Evolutionary conservation across 2,329 filamentous ascomycete genomes (phyloP), one percentile per base, ranked within the genome.

Genomic region (Aspergillus fructus): DNA sequence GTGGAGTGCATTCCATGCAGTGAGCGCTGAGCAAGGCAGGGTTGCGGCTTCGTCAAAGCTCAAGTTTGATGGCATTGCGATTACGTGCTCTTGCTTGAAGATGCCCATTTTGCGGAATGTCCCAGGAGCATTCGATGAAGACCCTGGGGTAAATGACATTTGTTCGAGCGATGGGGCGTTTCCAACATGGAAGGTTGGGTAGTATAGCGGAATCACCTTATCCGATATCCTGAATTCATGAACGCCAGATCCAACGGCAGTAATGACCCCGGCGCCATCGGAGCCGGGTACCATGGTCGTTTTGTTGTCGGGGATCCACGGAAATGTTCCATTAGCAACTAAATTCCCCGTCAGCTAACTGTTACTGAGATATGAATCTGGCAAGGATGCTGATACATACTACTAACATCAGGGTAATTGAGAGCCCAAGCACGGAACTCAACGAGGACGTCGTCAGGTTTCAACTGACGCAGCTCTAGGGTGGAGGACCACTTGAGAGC

Each of bases 1-100:
- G 63, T 81, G 84, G 4, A 87, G 76, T 2, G 81, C 80, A 65
- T 86, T 86, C 83, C 84, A 87, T 7, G 80, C 81, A 2, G 85
- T 87, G 49, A 87, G 60, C 9, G 33, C 58, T 2, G 57, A 81
- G 64, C 84, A 85, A 2, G 78, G 70, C 4, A 86, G 74, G 0
- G 84, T 82, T 13, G 79, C 74, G 1, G 79, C 79, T 71, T 87
- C 82, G 45, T 73, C 55, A 57, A 76, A 72, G 59, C 65, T 77
- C 47, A 87, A 74, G 60, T 78, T 78, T 9, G 65, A 65, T 3
- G 89, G 89, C 6, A 91, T 78, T 2, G 86, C 86, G 12, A 60
- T 47, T 11, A 59, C 39, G 19, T 46, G 56, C 21, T 69, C 80
- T 75, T 90, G 85, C 56, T 82, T 77, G 67, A 88, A 89, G 15